A percentile compares a stretch with the other conserved stretches of the same genome.
Evolutionary conservation across 2,329 filamentous ascomycete species (phyloP).

Genomic region (Aspergillus felis): DNA sequence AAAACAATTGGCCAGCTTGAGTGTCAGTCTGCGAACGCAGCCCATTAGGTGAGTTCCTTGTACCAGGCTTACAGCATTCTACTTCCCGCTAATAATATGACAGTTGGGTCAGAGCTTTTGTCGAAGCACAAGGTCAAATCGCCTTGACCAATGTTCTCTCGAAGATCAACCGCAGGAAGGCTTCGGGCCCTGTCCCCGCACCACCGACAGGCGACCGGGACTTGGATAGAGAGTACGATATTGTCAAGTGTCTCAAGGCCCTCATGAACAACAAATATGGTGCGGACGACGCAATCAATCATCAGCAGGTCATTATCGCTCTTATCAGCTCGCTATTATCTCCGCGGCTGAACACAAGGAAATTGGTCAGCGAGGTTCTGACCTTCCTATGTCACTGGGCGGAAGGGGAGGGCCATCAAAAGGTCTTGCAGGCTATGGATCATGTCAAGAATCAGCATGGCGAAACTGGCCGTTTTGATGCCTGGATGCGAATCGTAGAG

Average conservation of each 20-base stretch:
- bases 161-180: conserved; percentile 88
- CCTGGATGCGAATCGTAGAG: conserved; percentile 98
- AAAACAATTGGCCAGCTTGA: conserved; percentile 87
- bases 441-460: conserved; percentile 81
- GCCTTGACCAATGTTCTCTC: conserved; percentile 89
- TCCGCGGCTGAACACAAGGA: conserved; percentile 82
- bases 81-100: conserved; percentile 5
- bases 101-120: conserved; percentile 90
- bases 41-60: conserved; percentile 64
- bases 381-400: conserved; percentile 97
- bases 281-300: conserved; percentile 86
- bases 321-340: conserved; percentile 84
- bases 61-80: background rate
- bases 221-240: conserved; percentile 90
- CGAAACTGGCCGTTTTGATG: conserved; percentile 93
- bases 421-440: conserved; percentile 91
- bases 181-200: conserved; percentile 65
- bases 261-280: conserved; percentile 99
- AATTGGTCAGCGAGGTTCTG: conserved; percentile 91
- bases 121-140: conserved; percentile 95
- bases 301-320: conserved; percentile 86
- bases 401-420: conserved; percentile 80
- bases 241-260: conserved; percentile 94
- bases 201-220: conserved; percentile 67
- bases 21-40: conserved; percentile 91